These are phyloP conservation scores for Mycena crocata DNA, from an alignment of 768 basidiomycete genomes.

Conservation along the genomic window DNA sequence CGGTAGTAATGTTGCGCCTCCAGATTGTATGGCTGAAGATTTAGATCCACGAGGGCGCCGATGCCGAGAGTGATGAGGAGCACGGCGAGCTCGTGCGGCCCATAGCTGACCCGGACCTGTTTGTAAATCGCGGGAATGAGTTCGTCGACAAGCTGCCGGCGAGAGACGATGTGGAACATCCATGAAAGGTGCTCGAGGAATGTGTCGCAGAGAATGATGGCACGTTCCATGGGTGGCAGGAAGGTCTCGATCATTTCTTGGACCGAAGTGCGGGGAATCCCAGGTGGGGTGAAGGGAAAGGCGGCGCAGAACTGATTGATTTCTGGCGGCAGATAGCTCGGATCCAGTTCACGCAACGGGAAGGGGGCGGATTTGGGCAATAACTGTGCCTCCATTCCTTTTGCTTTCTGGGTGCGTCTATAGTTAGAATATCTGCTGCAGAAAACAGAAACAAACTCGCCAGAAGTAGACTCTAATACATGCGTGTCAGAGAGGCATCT, in stretches of 20 bases:
- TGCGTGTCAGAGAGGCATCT: not conserved
- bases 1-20: slow-evolving; percentile 66
- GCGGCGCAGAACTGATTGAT: slow-evolving; percentile 55
- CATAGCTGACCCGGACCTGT: slow-evolving; percentile 48
- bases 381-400: slow-evolving; percentile 37
- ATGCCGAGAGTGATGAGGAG: slow-evolving; percentile 60
- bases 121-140: slow-evolving; percentile 62
- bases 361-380: slow-evolving; percentile 29
- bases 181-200: slow-evolving; percentile 62
- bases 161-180: slow-evolving; percentile 63
- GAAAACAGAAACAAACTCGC: too few relatives aligned
- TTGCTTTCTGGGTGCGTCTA: slow-evolving; percentile 39
- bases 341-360: slow-evolving; percentile 52
- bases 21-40: slow-evolving; percentile 58
- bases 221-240: slow-evolving; percentile 56
- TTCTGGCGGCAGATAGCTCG: slow-evolving; percentile 57
- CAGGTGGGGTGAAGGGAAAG: slow-evolving; percentile 58
- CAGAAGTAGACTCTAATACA: slow-evolving; percentile 55
- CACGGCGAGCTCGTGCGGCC: slow-evolving; percentile 63
- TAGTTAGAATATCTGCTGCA: too few relatives aligned
- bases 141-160: slow-evolving; percentile 55
- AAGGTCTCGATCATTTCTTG: slow-evolving; percentile 57
- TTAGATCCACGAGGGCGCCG: slow-evolving; percentile 60
- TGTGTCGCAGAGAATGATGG: slow-evolving; percentile 56
- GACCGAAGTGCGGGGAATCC: slow-evolving; percentile 46